Evolutionary conservation across 1,139 yeast species (phyloP), one percentile per base, ranked within the genome.

Genomic region (Candida mesenterica): DNA sequence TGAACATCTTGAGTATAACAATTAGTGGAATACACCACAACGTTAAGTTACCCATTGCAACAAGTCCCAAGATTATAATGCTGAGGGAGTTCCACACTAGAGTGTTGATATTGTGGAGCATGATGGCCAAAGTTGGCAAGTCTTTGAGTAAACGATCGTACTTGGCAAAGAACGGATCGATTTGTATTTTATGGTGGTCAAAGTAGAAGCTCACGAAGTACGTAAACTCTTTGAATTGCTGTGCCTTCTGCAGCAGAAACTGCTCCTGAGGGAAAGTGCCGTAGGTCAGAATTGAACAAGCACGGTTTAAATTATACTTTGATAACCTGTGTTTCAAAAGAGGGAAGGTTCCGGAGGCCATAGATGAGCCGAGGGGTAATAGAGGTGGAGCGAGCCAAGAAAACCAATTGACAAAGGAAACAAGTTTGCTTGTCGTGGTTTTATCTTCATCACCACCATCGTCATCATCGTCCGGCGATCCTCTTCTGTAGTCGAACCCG

Each of bases 381-480:
- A 50, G 44, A 24, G 52, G 52, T n/a, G 61, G 60, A n/a, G 45
- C 27, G 15, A 57, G 37, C 61, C 61, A 57, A 3, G 50, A 41
- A 34, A 53, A 52, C 54, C 55, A 48, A 31, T 53, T 48, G 15
- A 53, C 27, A 16, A 45, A 33, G 10, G 38, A 7, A 3, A 33
- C 29, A 9, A 39, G 7, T 15, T n/a, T 15, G 18, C 28, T 30
- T 28, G n/a, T n/a, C n/a, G n/a, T n/a, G 13, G 24, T 8, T 12
- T 31, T 17, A 20, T 32, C 8, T 15, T 32, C 40, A 17, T 31
- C 36, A 18, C 32, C 28, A 14, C 20, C 20, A 16, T 37, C 41
- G 12, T 32, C 41, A 7, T 33, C 32, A 32, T 40, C 34, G 13
- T 29, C 34, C 3, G 39, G 36, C 9, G 31, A 31, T 4, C 43